These are phyloP conservation scores for Lachancea meyersii DNA, from an alignment of 805 yeast species.

Conservation along the genomic window DNA sequence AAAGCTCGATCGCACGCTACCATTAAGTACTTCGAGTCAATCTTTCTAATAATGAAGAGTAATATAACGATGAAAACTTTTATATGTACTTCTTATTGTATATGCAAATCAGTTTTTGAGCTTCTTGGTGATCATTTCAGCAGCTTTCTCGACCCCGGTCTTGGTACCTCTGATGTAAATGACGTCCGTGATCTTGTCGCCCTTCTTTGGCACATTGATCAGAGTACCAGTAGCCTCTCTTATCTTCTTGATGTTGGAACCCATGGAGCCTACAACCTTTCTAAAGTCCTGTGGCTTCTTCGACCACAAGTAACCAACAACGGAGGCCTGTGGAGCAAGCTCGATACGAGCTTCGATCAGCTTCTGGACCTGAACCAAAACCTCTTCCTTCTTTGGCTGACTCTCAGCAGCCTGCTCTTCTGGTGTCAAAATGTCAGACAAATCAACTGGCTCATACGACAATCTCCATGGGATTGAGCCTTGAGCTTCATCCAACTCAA, in stretches of 20 bases:
- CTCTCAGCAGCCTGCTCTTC: conserved; percentile 32
- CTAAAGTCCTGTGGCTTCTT: conserved; percentile 47
- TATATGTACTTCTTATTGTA: not conserved
- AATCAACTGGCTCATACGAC: conserved; percentile 35
- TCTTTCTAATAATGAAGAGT: not conserved
- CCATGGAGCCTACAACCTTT: conserved; percentile 70
- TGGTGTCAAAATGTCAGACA: conserved; percentile 23
- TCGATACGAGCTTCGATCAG: conserved; percentile 46
- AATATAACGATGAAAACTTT: not conserved
- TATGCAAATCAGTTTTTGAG: conserved; percentile 11
- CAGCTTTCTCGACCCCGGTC: conserved; percentile 48
- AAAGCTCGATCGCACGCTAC: not conserved
- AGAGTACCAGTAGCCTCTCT: conserved; percentile 53
- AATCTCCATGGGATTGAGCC: conserved; percentile 61
- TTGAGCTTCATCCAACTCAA: conserved; percentile 23
- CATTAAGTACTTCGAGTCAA: not conserved
- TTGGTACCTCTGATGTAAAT: conserved; percentile 56
- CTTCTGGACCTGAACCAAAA: conserved; percentile 26
- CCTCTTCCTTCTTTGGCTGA: conserved; percentile 47
- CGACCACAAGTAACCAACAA: conserved; percentile 58
- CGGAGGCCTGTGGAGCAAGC: conserved; percentile 40
- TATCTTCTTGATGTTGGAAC: conserved; percentile 55
- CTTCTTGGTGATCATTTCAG: conserved; percentile 34
- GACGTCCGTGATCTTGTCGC: conserved; percentile 46
- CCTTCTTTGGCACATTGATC: conserved; percentile 57